Percentiles rank a stretch among this genome's conserved stretches.
Conservation (phyloP, 345 rosid genomes). For the Sisymbrium irio region DNA sequence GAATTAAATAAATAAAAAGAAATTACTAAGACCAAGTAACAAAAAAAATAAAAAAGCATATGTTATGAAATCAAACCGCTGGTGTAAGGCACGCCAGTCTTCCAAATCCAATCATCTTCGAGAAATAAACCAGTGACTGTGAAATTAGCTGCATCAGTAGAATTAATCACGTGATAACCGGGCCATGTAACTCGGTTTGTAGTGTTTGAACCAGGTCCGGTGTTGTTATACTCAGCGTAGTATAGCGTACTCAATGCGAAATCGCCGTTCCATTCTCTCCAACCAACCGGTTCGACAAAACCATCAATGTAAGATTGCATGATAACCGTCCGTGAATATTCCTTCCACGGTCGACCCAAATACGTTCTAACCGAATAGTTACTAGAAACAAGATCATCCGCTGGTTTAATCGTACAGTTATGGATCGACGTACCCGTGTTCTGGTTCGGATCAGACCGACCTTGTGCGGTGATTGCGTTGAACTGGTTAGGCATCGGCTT, state of each 20-base stretch:
- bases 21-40: neutral
- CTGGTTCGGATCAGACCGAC: constrained; percentile 82
- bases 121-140: constrained; percentile 53
- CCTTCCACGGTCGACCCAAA: constrained; percentile 92
- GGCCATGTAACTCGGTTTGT: constrained; percentile 66
- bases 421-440: constrained; percentile 83
- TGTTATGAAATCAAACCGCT: constrained; percentile 19
- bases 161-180: constrained; percentile 56
- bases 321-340: constrained; percentile 68
- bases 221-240: constrained; percentile 70
- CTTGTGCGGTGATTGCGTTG: constrained; percentile 91
- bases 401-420: constrained; percentile 55
- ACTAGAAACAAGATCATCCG: constrained; percentile 58
- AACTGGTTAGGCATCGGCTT: constrained; percentile 74
- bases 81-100: constrained; percentile 58
- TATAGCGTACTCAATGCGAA: constrained; percentile 68
- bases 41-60: neutral
- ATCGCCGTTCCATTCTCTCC: constrained; percentile 63
- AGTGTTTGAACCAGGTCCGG: constrained; percentile 71
- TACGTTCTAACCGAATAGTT: constrained; percentile 48
- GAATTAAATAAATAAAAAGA: neutral
- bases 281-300: constrained; percentile 65
- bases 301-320: constrained; percentile 54
- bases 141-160: constrained; percentile 70
- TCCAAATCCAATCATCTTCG: constrained; percentile 69